A percentile compares a stretch with the other conserved stretches of the same genome.
phyloP scores from a whole-genome alignment of 2,329 filamentous ascomycete genomes.

The Atkinsonella hypoxylon region DNA sequence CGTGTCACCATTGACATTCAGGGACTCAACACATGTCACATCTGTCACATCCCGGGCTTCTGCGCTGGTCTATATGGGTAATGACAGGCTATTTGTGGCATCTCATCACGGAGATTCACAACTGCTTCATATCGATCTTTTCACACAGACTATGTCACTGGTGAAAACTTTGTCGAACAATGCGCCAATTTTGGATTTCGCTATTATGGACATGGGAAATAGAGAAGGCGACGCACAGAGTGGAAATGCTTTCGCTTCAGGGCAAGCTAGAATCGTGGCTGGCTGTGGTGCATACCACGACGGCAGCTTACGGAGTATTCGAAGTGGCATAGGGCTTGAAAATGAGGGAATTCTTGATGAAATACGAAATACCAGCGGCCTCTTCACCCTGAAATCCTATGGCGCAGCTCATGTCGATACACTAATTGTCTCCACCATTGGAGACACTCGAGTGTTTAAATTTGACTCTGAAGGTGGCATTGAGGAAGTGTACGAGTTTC shows the following conservation, averaged over 20 bases:
- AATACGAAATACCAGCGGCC: slow-evolving; percentile 57
- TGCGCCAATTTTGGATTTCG: slow-evolving; percentile 84
- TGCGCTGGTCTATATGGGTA: slow-evolving; percentile 64
- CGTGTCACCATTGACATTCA: slow-evolving; percentile 35
- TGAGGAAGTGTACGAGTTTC: slow-evolving; percentile 72
- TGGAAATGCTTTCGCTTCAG: slow-evolving; percentile 85
- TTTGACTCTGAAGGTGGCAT: slow-evolving; percentile 67
- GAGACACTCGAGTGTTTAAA: slow-evolving; percentile 70
- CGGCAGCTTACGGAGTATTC: slow-evolving; percentile 77
- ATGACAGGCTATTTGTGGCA: slow-evolving; percentile 68
- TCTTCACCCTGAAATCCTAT: slow-evolving; percentile 55
- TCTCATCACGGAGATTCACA: slow-evolving; percentile 92
- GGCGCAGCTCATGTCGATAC: slow-evolving; percentile 47
- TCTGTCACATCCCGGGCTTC: slow-evolving; percentile 66
- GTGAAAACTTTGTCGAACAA: slow-evolving; percentile 66
- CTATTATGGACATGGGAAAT: slow-evolving; percentile 91
- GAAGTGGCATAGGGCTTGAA: slow-evolving; percentile 87
- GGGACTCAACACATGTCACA: slow-evolving; percentile 29
- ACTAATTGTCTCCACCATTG: slow-evolving; percentile 67
- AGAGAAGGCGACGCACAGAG: slow-evolving; percentile 61
- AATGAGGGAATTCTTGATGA: slow-evolving; percentile 74
- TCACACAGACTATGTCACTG: slow-evolving; percentile 40
- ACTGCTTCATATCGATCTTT: slow-evolving; percentile 48
- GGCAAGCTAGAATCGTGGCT: slow-evolving; percentile 85
- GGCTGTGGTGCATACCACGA: slow-evolving; percentile 85